Conservation (phyloP, 208 protist species). For the Leptomonas pyrrhocoris region DNA sequence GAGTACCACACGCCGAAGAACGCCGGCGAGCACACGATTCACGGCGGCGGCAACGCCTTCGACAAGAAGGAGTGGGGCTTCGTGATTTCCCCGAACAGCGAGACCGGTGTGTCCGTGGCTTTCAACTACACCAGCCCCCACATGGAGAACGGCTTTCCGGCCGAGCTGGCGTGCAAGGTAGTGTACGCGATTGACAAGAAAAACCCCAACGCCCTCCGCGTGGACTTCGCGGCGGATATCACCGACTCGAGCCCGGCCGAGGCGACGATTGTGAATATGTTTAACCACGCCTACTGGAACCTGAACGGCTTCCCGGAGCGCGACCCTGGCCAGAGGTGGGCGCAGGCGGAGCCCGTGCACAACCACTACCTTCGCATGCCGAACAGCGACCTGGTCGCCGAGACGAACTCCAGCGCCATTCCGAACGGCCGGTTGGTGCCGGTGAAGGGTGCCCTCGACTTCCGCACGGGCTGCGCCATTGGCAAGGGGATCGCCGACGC, state of each 20-base stretch:
- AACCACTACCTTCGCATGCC: conserved; percentile 54
- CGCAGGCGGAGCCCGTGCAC: conserved; percentile 30
- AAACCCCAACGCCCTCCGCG: conserved; percentile 38
- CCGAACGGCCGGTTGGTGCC: conserved; percentile 35
- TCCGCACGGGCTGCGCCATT: conserved; percentile 31
- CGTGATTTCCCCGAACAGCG: conserved; percentile 9
- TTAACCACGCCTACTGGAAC: conserved; percentile 75
- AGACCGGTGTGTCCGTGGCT: conserved; percentile 27
- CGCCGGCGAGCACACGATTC: conserved; percentile 34
- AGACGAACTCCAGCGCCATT: conserved; percentile 41
- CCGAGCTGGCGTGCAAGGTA: conserved; percentile 21
- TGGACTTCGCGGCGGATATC: conserved; percentile 37
- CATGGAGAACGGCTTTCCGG: conserved; percentile 73
- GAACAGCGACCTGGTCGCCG: conserved; percentile 18
- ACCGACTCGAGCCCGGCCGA: conserved; percentile 49
- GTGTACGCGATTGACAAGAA: conserved; percentile 49
- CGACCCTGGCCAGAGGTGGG: conserved; percentile 10
- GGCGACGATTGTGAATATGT: conserved; percentile 56
- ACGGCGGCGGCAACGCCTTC: conserved; percentile 54
- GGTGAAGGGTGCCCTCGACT: conserved; percentile 44
- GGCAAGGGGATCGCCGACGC: conserved; percentile 41
- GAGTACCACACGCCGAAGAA: conserved; percentile 29
- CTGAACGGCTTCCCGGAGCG: conserved; percentile 59
- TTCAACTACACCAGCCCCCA: conserved; percentile 47
- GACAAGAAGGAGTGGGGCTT: conserved; percentile 60